Evolutionary conservation across 495 filamentous ascomycete genomes (phyloP).

Genomic region (Hypoxylon rickii): DNA sequence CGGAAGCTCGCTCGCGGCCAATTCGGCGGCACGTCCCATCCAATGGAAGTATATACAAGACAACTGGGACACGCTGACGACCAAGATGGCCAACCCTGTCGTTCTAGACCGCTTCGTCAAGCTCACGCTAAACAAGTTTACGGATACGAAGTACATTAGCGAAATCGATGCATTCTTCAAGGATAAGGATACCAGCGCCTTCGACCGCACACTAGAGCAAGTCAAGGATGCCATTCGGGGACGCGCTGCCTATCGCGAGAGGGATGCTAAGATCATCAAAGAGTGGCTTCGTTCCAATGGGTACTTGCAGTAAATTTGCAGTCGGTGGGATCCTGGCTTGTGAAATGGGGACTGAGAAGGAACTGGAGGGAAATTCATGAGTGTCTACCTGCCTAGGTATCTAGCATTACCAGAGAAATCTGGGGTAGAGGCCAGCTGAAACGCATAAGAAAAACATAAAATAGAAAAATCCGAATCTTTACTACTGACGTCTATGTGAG

Average conservation of each 20-base stretch:
- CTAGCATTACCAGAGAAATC: no score
- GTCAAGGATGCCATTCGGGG: conserved; percentile 79
- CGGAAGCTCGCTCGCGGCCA: conserved; percentile 69
- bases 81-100: conserved; percentile 77
- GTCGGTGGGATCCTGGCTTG: no score
- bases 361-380: no score
- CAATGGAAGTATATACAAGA: conserved; percentile 85
- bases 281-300: conserved; percentile 72
- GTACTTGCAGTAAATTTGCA: no score
- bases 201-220: conserved; percentile 76
- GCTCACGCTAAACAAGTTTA: conserved; percentile 75
- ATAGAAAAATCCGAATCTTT: no score
- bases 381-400: no score
- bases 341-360: no score
- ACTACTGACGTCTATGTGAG: no score
- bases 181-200: conserved; percentile 77
- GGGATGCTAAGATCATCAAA: conserved; percentile 68
- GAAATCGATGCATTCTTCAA: conserved; percentile 86
- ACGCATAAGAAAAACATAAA: no score
- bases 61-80: conserved; percentile 72
- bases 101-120: conserved; percentile 87
- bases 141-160: conserved; percentile 64
- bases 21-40: conserved; percentile 66
- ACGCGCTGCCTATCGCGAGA: conserved; percentile 74
- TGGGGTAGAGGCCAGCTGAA: no score